A percentile compares a stretch with the other conserved stretches of the same genome.
Evolutionary conservation across 2,329 filamentous ascomycete genomes (phyloP).

Genomic region (Xylariaceae sp.): DNA sequence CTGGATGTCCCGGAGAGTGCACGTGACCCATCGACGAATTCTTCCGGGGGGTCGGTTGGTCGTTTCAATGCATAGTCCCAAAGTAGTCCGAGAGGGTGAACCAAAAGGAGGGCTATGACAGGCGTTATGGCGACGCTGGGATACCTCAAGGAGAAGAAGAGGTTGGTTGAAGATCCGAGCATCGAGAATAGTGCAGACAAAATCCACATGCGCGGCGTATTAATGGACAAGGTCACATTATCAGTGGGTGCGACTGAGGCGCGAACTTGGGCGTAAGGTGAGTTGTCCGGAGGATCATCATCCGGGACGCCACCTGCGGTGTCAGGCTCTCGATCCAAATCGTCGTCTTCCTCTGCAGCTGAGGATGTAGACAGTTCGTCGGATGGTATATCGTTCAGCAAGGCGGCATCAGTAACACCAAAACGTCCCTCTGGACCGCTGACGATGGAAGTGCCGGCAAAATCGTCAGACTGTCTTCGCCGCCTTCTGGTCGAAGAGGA

Average conservation of each 20-base stretch:
- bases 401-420: slow-evolving; percentile 47
- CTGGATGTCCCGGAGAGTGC: slow-evolving; percentile 5
- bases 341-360: slow-evolving; percentile 22
- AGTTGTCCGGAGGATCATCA: slow-evolving; percentile 62
- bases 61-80: slow-evolving; percentile 74
- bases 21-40: slow-evolving; percentile 55
- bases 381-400: slow-evolving; percentile 45
- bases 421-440: slow-evolving; percentile 54
- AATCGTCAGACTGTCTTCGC: slow-evolving; percentile 44
- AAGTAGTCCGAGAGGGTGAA: slow-evolving; percentile 76
- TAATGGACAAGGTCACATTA: slow-evolving; percentile 75
- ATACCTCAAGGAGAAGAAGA: slow-evolving; percentile 88
- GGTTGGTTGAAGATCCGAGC: slow-evolving; percentile 77
- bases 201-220: slow-evolving; percentile 84
- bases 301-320: slow-evolving; percentile 36
- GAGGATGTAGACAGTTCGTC: slow-evolving; percentile 38
- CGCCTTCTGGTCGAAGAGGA: slow-evolving; percentile 29
- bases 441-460: slow-evolving; percentile 50
- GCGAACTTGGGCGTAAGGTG: slow-evolving; percentile 74
- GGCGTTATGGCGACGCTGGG: slow-evolving; percentile 87
- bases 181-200: slow-evolving; percentile 78
- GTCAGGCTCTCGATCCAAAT: slow-evolving; percentile 32
- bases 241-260: slow-evolving; percentile 76
- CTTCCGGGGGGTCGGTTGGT: slow-evolving; percentile 50
- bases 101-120: slow-evolving; percentile 80